phyloP scores from a whole-genome alignment of 2,329 filamentous ascomycete genomes.

The Endoconidiophora polonica region DNA sequence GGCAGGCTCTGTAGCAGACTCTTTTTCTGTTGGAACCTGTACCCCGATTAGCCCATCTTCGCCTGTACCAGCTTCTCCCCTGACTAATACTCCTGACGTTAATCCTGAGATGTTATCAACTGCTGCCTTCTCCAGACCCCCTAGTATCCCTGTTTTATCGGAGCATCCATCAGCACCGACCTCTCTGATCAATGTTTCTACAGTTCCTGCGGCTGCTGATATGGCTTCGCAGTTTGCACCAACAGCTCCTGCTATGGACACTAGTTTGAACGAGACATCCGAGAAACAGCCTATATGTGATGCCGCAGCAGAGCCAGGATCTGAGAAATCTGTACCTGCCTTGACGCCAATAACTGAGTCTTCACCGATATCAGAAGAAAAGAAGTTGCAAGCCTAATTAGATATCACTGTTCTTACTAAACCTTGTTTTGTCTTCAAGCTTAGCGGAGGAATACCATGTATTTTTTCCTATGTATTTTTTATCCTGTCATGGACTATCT shows the following conservation, averaged over 20 bases:
- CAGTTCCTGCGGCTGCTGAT: neutral
- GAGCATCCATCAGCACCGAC: neutral
- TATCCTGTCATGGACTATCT: constrained; percentile 2
- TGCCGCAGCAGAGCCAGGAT: neutral
- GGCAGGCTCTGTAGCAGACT: constrained; percentile 1
- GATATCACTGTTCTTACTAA: neutral
- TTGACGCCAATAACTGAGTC: neutral
- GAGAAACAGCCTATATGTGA: neutral
- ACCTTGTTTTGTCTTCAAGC: neutral
- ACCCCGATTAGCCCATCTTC: constrained; percentile 7
- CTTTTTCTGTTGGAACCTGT: constrained; percentile 2
- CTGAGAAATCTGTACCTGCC: neutral
- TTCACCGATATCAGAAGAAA: neutral
- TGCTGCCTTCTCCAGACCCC: no score
- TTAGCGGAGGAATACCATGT: neutral
- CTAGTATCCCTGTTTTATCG: no score
- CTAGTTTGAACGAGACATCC: neutral
- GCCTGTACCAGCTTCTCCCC: neutral
- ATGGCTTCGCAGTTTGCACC: neutral
- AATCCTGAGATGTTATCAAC: neutral
- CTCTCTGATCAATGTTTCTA: neutral
- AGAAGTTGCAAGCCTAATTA: neutral
- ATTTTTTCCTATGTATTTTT: neutral
- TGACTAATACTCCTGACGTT: constrained; percentile 1
- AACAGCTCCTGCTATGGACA: neutral